Conservation (phyloP, 305 asterid genomes). For the Solanum hybrid region DNA sequence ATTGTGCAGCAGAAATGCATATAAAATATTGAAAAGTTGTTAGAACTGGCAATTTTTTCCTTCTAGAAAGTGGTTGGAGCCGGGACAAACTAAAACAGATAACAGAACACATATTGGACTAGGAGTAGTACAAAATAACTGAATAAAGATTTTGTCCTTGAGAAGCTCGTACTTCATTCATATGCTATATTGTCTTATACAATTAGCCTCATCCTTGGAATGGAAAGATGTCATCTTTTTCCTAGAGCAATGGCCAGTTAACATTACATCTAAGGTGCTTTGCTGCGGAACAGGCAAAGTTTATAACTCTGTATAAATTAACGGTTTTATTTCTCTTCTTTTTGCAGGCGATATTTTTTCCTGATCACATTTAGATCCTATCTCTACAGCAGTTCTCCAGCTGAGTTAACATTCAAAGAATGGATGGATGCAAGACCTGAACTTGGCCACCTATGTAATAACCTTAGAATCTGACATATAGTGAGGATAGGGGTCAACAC, state of each 20-base stretch:
- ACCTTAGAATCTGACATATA: constrained; percentile 68
- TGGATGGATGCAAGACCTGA: constrained; percentile 99
- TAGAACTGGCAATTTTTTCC: not conserved
- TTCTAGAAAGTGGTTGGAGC: not conserved
- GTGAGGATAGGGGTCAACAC: not conserved
- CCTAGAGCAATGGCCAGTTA: not conserved
- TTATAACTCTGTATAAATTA: not conserved
- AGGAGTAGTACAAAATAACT: not conserved
- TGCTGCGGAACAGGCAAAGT: not conserved
- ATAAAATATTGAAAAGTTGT: not conserved
- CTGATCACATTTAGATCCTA: constrained; percentile 87
- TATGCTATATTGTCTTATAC: not conserved
- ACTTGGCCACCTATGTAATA: constrained; percentile 87
- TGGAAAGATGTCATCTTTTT: not conserved
- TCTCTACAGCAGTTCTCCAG: constrained; percentile 60
- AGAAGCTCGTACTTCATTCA: not conserved
- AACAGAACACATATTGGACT: not conserved
- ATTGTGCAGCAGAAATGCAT: not conserved
- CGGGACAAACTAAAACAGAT: not conserved
- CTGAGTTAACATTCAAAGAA: constrained; percentile 46
- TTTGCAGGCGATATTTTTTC: constrained; percentile 85
- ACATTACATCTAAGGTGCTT: not conserved
- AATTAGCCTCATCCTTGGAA: not conserved
- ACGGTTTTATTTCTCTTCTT: constrained; percentile 8
- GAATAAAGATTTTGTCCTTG: not conserved